phyloP scores from a whole-genome alignment of 257 asterid species.

The Nicotiana otophora region DNA sequence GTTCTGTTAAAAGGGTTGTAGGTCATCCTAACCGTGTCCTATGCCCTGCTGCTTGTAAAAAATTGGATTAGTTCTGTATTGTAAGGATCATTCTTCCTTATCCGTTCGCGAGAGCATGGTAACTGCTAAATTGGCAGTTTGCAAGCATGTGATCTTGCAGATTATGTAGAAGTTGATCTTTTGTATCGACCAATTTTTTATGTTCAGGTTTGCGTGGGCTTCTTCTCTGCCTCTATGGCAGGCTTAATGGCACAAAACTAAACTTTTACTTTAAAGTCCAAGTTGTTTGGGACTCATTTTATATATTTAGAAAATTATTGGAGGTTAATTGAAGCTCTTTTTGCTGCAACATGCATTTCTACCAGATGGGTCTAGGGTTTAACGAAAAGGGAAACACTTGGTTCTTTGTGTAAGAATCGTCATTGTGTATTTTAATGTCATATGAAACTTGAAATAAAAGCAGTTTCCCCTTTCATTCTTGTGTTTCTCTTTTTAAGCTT shows the following conservation, averaged over 20 bases:
- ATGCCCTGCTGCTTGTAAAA: neutral
- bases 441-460: neutral
- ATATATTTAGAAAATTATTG: neutral
- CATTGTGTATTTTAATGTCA: neutral
- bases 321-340: neutral
- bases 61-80: neutral
- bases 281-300: too few relatives aligned
- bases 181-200: too few relatives aligned
- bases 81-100: too few relatives aligned
- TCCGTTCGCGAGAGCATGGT: too few relatives aligned
- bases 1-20: neutral
- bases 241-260: too few relatives aligned
- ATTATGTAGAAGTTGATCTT: too few relatives aligned
- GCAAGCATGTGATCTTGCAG: too few relatives aligned
- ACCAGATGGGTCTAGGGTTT: neutral
- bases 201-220: too few relatives aligned
- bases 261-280: too few relatives aligned
- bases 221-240: too few relatives aligned
- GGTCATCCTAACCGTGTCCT: neutral
- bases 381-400: neutral
- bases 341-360: neutral
- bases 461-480: neutral
- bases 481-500: too few relatives aligned
- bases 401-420: neutral
- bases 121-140: too few relatives aligned